Conservation (phyloP, 495 filamentous ascomycete species). For the Penicillium roqueforti region DNA sequence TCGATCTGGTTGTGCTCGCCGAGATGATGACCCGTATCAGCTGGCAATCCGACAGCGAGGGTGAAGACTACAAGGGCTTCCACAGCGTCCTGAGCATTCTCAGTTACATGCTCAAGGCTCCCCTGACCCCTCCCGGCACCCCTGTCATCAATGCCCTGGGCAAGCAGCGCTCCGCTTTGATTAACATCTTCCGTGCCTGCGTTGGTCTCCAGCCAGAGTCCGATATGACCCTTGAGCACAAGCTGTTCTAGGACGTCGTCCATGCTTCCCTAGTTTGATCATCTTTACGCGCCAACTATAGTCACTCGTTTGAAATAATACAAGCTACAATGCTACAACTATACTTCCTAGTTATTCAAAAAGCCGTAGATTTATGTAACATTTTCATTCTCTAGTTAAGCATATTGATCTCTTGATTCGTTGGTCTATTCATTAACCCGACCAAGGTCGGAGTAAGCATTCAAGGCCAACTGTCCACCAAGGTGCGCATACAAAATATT, state of each 20-base stretch:
- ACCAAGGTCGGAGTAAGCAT: slow-evolving; percentile 49
- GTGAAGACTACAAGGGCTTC: slow-evolving; percentile 81
- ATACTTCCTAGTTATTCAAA: background rate
- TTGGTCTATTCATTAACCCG: slow-evolving; percentile 14
- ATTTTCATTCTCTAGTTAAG: background rate
- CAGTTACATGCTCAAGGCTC: slow-evolving; percentile 99
- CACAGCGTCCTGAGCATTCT: slow-evolving; percentile 96
- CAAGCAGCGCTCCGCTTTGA: slow-evolving; percentile 92
- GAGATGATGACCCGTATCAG: slow-evolving; percentile 98
- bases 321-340: slow-evolving; percentile 2
- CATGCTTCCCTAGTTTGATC: background rate
- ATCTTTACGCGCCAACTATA: slow-evolving; percentile 25
- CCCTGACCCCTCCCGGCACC: slow-evolving; percentile 89
- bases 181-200: slow-evolving; percentile 98
- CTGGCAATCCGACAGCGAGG: slow-evolving; percentile 66
- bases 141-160: slow-evolving; percentile 94
- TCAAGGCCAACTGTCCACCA: slow-evolving; percentile 59
- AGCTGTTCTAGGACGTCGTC: slow-evolving; percentile 62
- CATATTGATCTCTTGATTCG: too few relatives aligned
- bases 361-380: too few relatives aligned
- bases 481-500: slow-evolving; percentile 63
- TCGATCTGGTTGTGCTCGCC: slow-evolving; percentile 85
- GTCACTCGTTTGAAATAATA: slow-evolving; percentile 32
- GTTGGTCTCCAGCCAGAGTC: slow-evolving; percentile 96
- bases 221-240: slow-evolving; percentile 99